phyloP scores from a whole-genome alignment of 306 rosid species.

The Cyamopsis tetragonoloba region DNA sequence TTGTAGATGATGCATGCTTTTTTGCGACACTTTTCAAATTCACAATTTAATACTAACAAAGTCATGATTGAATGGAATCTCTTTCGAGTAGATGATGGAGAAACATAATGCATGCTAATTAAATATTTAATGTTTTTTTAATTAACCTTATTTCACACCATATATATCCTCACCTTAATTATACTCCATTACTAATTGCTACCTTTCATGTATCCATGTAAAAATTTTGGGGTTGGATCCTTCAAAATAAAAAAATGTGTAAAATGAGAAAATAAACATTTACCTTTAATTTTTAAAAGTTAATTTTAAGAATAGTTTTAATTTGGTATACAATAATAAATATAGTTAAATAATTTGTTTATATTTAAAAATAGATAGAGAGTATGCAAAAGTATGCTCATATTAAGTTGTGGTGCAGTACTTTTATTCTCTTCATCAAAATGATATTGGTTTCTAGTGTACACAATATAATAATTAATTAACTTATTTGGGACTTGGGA shows the following conservation, averaged over 20 bases:
- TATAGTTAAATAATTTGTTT: no score
- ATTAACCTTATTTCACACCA: conserved; percentile 19
- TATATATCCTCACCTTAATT: conserved; percentile 18
- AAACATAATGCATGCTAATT: conserved; percentile 1
- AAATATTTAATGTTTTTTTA: conserved; percentile 18
- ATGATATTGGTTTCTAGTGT: conserved; percentile 2
- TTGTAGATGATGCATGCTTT: conserved; percentile 32
- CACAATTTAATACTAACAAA: conserved; percentile 22
- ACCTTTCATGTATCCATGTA: conserved; percentile 23
- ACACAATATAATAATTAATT: no score
- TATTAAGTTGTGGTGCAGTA: conserved; percentile 24
- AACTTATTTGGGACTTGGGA: no score
- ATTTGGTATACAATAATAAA: no score
- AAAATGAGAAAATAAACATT: no score
- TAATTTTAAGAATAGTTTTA: no score
- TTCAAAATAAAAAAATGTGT: no score
- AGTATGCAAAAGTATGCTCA: no score
- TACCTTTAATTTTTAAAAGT: no score
- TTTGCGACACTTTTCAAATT: conserved; percentile 14
- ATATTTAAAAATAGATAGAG: no score
- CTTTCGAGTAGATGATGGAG: conserved; percentile 30
- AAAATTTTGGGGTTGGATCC: no score
- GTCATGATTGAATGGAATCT: conserved; percentile 46
- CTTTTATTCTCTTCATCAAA: conserved; percentile 37
- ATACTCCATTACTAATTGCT: conserved; percentile 27